Evolutionary conservation across 352 stramenopile genomes (phyloP), one percentile per base, ranked within the genome.

Genomic region (Pythium brassicae): DNA sequence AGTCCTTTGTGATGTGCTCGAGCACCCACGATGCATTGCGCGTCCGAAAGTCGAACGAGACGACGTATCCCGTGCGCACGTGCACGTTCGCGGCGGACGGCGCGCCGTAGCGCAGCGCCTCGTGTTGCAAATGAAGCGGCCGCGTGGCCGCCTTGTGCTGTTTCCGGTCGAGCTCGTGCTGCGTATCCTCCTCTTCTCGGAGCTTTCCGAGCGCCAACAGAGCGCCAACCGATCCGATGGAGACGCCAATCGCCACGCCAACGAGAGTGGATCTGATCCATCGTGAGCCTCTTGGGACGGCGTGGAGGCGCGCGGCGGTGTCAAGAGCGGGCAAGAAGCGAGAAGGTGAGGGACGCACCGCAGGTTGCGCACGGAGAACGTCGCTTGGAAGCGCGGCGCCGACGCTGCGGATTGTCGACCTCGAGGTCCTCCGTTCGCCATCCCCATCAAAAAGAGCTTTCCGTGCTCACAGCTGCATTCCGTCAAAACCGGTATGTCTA

Each of bases 1-100:
- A 86, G 49, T 87, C 69, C 57, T 72, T 80, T 3, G 83, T 94
- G 50, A 96, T 53, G 53, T 79, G 74, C 66, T 96, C 86, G 59
- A 95, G 69, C 37, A 95, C 87, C 86, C 86, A 96, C 51, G 82
- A 77, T 8, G 86, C 70, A 58, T 95, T 95, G 23, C 87, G 78
- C 32, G 84, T 90, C 37, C 87, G 92, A 37, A 7, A 86, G 67
- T 96, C 85, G 59, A 93, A 96, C 8, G 82, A 85, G 23, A 90
- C 74, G 43, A 92, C 80, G 68, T 94, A 95, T 46, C 83, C 86
- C 1, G 78, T 75, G 19, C 82, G 82, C 29, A 89, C 74, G 39
- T 81, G 76, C 32, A 94, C 72, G 50, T 93, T 93, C 23, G 62
- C 60, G 45, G 68, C 64, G 3, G 84, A 94, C 5, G 84, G 84